Evolutionary conservation across 345 rosid genomes (phyloP), one percentile per base, ranked within the genome.

Genomic region (Eucalyptus cloeziana): DNA sequence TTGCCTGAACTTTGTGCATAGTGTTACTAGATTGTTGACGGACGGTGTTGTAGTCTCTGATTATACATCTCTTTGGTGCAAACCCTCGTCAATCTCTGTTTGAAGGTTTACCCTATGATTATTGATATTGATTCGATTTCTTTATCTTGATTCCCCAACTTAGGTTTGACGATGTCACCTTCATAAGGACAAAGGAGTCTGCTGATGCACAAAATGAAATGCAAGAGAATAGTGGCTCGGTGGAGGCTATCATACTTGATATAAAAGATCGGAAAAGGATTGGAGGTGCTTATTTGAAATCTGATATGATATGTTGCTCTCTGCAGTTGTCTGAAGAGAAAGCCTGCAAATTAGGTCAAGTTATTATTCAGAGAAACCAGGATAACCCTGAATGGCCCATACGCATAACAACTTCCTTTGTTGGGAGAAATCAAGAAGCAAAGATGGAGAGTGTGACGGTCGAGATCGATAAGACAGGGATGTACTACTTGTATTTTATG

Each of bases 401-500:
- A 90, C 94, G 96, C 86, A 93, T 96, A 76, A 94, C 91, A 87
- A 94, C 94, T 25, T 95, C 91, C 89, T 96, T 95, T 86, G 94
- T 91, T 16, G 97, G 96, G 88, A 92, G 76, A 52, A 16, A 60
- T 89, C 94, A 93, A 43, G 93, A 95, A 91, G 93, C 91, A 49
- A 91, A 81, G 64, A 95, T 97, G 98, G 92, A 92, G 2, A 62
- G 93, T 7, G 93, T 91, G 37, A 88, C 86, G 3, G 90, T 96
- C 85, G 95, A 94, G 64, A 96, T 97, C 9, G 88, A 93, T 50
- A 92, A 92, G 87, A 96, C 97, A 10, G 99, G 99, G 86, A 96
- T 97, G 99, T 97, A 96, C 89, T 96, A 96, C 91, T 96, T 96
- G 49, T 97, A 96, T 89, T 97, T 97, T 89, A 93, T 96, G 96